Base-by-base conservation (phyloP, 352 stramenopile species). In the Phytopythium kandeliae region DNA sequence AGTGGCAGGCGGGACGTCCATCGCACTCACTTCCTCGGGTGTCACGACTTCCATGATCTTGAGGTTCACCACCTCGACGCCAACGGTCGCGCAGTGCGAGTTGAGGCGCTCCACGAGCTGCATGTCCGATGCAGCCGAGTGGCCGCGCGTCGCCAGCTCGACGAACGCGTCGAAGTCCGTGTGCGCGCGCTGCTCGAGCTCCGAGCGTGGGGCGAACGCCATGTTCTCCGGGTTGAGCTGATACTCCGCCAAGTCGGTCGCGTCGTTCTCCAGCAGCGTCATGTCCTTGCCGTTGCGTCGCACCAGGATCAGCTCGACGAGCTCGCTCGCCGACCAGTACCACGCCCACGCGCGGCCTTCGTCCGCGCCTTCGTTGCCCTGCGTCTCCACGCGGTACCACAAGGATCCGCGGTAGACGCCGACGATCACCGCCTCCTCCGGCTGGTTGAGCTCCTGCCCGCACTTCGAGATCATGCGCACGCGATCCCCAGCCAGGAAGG, bases 361-460 rank as follows among this genome's bases (percentile, higher is more conserved):
- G 38, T 95, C 85, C 10, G 92, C 89, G 33, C 95, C 95, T 80
- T 98, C 95, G 48, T 95, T 98, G 51, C 96, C 96, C 67, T 98
- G 96, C 11, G 91, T 97, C 57, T 98, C 89, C 12, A 97, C 94
- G 19, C 82, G 76, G 43, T 98, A 99, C 81, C 94, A 99, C 16
- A 99, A 59, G 33, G 84, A 84, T 2, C 83, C 84, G 52, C 96
- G 82, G 58, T 97, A 97, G 5, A 92, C 78, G 55, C 85, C 96
- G 21, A 99, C 67, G 50, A 99, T 79, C 36, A 98, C 71, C 28
- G 96, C 96, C 81, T 98, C 94, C 70, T 99, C 96, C 10, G 94
- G 88, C 22, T 98, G 77, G 52, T 98, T 97, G 37, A 99, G 71
- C 66, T 98, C 86, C 37, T 96, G 84, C 16, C 96, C 96, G 36